Base-by-base conservation (phyloP, 345 rosid species). In the Firmiana major region DNA sequence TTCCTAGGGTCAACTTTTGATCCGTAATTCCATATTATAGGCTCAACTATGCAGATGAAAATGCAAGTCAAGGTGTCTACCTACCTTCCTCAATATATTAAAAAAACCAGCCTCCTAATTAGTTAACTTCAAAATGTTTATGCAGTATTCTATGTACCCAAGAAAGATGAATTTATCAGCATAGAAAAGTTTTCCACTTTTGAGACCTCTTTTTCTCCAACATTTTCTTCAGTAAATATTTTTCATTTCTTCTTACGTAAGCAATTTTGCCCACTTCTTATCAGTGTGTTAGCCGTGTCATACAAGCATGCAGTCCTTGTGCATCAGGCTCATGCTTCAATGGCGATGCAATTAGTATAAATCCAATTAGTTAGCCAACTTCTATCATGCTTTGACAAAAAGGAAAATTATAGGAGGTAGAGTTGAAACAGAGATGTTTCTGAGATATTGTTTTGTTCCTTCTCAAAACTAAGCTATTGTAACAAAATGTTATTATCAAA, bases 81-180 rank as follows among this genome's bases (percentile, higher is more conserved):
- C 31, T 43, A 66, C 71, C 53, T 36, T 5, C 16, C 1, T 43
- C 46, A 66, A 21, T 42, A 66, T 43, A 42, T 43, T 43, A 45
- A 67, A 3, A 34, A 22, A 42, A 5, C 19, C 48, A 67, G 71
- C 26, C 24, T 48, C 28, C 28, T 42, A 65, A 34, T 16, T 34
- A 36, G 17, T 36, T 36, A n/a, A 66, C 71, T 40, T 40, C 53
- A 45, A 34, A 43, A 43, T n/a, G 53, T 68, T 43, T 67, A n/a
- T 7, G 54, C 36, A 68, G 54, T 22, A 2, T 68, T 68, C 3
- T 13, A 22, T 21, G 51, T 6, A 45, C 36, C 34, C 53, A 67
- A 45, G 72, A 45, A 67, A 45, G 49, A 64, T 38, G 15, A 36
- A 36, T 63, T 63, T 64, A 64, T 67, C 55, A 67, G 72, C 34